phyloP scores from a whole-genome alignment of 768 basidiomycete genomes.

The Austroboletus eburneus region DNA sequence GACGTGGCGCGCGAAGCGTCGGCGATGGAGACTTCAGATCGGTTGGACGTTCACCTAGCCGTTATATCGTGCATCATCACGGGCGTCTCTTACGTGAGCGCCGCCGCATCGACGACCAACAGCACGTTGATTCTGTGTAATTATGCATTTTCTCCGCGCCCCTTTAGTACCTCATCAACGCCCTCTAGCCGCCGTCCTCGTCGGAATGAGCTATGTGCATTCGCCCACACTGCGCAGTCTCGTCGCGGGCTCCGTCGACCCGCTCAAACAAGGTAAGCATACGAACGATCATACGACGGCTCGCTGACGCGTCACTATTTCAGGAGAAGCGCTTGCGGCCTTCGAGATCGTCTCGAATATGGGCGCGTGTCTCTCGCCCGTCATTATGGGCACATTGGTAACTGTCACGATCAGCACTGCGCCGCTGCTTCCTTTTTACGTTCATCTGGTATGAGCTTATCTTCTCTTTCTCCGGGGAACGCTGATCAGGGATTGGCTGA shows the following conservation, averaged over 20 bases:
- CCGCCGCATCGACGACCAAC: constrained; percentile 9
- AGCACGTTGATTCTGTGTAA: constrained; percentile 14
- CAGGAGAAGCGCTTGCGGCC: background rate
- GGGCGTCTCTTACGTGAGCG: constrained; percentile 11
- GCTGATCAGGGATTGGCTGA: background rate
- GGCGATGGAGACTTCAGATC: constrained; percentile 19
- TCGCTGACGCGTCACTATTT: too few relatives aligned
- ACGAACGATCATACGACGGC: background rate
- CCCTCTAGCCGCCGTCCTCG: constrained; percentile 11
- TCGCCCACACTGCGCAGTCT: constrained; percentile 23
- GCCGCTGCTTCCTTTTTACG: background rate
- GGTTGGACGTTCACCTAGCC: constrained; percentile 27
- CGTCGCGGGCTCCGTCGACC: constrained; percentile 25
- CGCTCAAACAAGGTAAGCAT: constrained; percentile 24
- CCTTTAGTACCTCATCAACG: background rate
- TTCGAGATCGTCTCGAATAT: background rate
- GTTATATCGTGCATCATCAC: constrained; percentile 17
- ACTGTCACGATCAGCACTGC: background rate
- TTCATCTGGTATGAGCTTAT: background rate
- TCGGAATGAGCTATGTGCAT: constrained; percentile 17
- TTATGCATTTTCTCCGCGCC: background rate
- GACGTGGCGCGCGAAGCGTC: background rate
- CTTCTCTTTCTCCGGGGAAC: background rate
- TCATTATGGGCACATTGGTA: background rate
- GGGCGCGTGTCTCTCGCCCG: background rate